Evolutionary conservation across 805 yeast genomes (phyloP), one percentile per base, ranked within the genome.

Genomic region (Candida lessepsii): DNA sequence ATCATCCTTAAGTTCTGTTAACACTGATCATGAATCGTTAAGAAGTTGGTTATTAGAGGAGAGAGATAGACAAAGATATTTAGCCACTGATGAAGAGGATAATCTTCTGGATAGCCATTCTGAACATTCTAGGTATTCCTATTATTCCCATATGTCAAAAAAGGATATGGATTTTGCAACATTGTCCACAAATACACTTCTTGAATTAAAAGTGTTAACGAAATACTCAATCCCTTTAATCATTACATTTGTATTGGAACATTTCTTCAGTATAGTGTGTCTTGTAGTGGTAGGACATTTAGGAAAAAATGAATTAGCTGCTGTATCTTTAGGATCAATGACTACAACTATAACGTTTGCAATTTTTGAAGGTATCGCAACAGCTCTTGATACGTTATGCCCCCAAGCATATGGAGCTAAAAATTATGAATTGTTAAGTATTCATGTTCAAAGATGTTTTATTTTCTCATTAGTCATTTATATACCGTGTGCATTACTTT

Each of bases 371-470:
- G 75, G 75, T 13, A 65, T 66, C n/a, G 70, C 74, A 1, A 70
- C 75, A 5, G 65, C 75, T 0, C 52, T 70, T 19, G 75, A 70
- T 40, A 69, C 74, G 3, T 47, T 69, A 26, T 68, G 74, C 43
- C 74, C 75, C 1, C 74, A 67, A 45, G 72, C 73, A 2, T 70
- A 61, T 42, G 75, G 75, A 2, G 73, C 74, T 1, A 64, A 66
- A 3, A 64, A 66, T 43, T 65, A 50, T 33, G 65, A 63, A 43
- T 41, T 61, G 39, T 70, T 70, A 35, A 55, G 66, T 19, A 46
- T 53, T 2, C 61, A 60, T 37, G 72, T 69, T 11, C 75, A 70
- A 45, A 50, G 73, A 37, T 63, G 71, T 47, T 51, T 56, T 4
- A 45, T 56, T 15, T 60, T 69, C 37, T 62, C 71, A 2, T 47